Evolutionary conservation across 129 eudicot species (phyloP).

Genomic region (Escallonia rubra): DNA sequence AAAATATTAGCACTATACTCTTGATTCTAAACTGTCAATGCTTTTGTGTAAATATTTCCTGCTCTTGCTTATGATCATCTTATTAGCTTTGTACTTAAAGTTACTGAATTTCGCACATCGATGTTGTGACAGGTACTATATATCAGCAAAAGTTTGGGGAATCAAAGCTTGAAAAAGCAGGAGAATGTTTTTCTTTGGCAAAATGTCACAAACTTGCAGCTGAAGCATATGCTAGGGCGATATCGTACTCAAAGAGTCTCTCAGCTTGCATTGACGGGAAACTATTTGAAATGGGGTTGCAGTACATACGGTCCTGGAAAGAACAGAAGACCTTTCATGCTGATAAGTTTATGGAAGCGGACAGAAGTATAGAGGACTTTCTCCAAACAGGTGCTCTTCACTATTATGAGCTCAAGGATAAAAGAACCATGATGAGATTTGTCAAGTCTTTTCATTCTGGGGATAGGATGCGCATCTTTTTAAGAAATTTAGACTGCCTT

Average conservation of each 20-base stretch:
- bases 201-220: conserved; percentile 51
- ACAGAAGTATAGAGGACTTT: conserved; percentile 13
- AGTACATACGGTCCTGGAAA: conserved; percentile 26
- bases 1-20: too few species aligned
- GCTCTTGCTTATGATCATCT: background rate
- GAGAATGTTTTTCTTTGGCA: conserved; percentile 64
- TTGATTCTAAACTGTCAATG: background rate
- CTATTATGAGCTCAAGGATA: conserved; percentile 26
- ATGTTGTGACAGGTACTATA: conserved; percentile 31
- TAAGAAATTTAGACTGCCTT: conserved; percentile 23
- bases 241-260: conserved; percentile 43
- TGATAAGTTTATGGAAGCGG: background rate
- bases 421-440: conserved; percentile 37
- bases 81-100: background rate
- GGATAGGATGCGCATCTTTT: conserved; percentile 28
- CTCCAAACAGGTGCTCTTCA: conserved; percentile 40
- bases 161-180: conserved; percentile 40
- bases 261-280: conserved; percentile 58
- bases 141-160: conserved; percentile 34
- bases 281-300: conserved; percentile 32
- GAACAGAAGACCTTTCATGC: conserved; percentile 6
- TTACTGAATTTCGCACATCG: background rate
- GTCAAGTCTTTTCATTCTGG: conserved; percentile 44
- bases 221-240: conserved; percentile 47
- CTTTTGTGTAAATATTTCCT: background rate